Base-by-base conservation (phyloP, 352 stramenopile genomes). In the Phytophthora foliorum region DNA sequence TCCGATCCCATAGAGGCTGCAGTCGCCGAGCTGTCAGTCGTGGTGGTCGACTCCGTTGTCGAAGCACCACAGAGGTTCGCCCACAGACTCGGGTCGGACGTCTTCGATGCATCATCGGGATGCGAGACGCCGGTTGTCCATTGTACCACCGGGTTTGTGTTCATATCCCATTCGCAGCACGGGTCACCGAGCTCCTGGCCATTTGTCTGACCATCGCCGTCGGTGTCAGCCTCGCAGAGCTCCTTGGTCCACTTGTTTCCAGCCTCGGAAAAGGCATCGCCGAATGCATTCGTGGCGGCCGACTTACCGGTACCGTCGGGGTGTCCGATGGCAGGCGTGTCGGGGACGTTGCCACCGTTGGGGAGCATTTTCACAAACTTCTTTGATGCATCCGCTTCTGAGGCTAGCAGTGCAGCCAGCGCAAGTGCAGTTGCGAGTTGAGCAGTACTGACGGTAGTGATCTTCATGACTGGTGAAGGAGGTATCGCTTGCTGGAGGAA, bases 61-160 rank as follows among this genome's bases (percentile, higher is more conserved):
- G 46, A 54, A 34, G 46, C 16, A 21, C 39, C 39, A 13, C 39
- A 46, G 6, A 51, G 22, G 17, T 41, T 69, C 19, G 52, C 52
- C 61, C 61, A 69, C 42, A 69, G 36, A 44, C 42, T 69, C 46
- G 63, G 42, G 16, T 69, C 61, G 32, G 61, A 69, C 32, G 58
- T 67, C 32, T 67, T 67, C 48, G 48, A 42, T n/a, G 58, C 58
- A 22, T 67, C 58, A n/a, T 69, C 61, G 1, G 61, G 61, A 52
- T 69, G 61, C 38, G 61, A 69, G 29, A 69, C 61, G 1, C 61
- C 61, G 11, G 56, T 42, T 4, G 61, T 63, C 60, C 60, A 55
- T 10, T 61, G 60, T 11, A 67, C 50, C 24, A 62, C 60, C 3
- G 60, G 31, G 29, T 67, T 67, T 11, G 39, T 62, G 51, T 53